A percentile compares a stretch with the other conserved stretches of the same genome.
These are phyloP conservation scores for Hura crepitans DNA, from an alignment of 441 rosid genomes.

Conservation along the genomic window DNA sequence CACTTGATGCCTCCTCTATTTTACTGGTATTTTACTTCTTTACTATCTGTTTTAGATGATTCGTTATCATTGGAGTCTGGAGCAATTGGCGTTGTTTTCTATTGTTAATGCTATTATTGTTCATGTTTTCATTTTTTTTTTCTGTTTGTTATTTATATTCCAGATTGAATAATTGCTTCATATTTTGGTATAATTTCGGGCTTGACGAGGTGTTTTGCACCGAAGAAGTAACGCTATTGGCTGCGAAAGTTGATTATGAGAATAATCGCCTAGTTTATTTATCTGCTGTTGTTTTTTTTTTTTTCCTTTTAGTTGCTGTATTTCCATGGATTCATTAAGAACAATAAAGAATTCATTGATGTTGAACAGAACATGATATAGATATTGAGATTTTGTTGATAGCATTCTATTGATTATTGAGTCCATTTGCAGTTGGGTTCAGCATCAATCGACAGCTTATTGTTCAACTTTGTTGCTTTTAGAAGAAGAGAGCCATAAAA, in stretches of 20 bases:
- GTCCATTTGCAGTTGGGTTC: background rate
- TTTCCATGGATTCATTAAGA: background rate
- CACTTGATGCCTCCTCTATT: conserved; percentile 34
- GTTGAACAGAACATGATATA: no score
- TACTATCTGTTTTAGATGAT: background rate
- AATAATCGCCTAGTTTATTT: no score
- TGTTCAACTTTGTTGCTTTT: background rate
- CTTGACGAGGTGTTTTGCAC: background rate
- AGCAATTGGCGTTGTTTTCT: background rate
- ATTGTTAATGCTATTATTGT: background rate
- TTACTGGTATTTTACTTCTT: conserved; percentile 6
- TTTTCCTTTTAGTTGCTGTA: background rate
- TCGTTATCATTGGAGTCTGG: no score
- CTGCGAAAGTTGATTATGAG: no score
- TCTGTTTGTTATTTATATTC: background rate
- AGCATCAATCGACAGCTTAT: background rate
- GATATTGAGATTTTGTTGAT: background rate
- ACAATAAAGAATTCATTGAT: no score
- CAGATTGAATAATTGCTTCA: background rate
- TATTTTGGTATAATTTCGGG: background rate
- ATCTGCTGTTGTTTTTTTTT: background rate
- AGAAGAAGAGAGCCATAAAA: background rate
- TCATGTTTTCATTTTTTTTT: background rate
- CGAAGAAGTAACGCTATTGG: background rate
- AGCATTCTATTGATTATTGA: background rate